Percentiles rank a stretch among this genome's conserved stretches.
Evolutionary conservation across 2,329 filamentous ascomycete species (phyloP).

Genomic region (Verticillium isaacii): DNA sequence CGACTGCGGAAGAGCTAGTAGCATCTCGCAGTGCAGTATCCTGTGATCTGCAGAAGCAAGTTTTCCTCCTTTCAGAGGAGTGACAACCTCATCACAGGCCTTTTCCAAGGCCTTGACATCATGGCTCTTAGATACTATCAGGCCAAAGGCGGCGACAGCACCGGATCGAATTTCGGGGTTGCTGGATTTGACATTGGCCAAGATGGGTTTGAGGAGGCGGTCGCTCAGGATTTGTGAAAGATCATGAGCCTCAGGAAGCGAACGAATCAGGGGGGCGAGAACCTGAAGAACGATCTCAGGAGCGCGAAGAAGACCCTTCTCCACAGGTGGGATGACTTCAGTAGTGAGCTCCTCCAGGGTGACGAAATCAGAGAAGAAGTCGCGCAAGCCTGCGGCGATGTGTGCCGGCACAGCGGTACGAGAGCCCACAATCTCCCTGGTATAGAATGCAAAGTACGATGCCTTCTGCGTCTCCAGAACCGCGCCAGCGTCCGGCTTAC

Average conservation of each 20-base stretch:
- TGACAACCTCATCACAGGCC: conserved; percentile 71
- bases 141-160: conserved; percentile 68
- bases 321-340: conserved; percentile 73
- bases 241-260: conserved; percentile 68
- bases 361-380: conserved; percentile 79
- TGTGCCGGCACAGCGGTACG: conserved; percentile 66
- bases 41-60: conserved; percentile 81
- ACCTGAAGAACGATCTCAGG: conserved; percentile 87
- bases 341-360: conserved; percentile 69
- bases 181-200: conserved; percentile 89
- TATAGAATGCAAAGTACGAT: conserved; percentile 76
- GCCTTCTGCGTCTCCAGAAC: conserved; percentile 62
- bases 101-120: conserved; percentile 57
- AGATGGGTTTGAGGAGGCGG: conserved; percentile 76
- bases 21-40: conserved; percentile 75
- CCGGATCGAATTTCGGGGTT: conserved; percentile 74
- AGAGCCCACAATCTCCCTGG: conserved; percentile 79
- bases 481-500: conserved; percentile 59
- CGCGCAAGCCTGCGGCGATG: conserved; percentile 65
- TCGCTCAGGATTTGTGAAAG: conserved; percentile 68
- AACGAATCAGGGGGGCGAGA: conserved; percentile 65
- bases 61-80: conserved; percentile 78
- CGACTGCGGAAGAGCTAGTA: conserved; percentile 60
- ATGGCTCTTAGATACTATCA: conserved; percentile 57
- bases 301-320: conserved; percentile 83